phyloP scores from a whole-genome alignment of 305 asterid genomes.

The Fraxinus baroniana region DNA sequence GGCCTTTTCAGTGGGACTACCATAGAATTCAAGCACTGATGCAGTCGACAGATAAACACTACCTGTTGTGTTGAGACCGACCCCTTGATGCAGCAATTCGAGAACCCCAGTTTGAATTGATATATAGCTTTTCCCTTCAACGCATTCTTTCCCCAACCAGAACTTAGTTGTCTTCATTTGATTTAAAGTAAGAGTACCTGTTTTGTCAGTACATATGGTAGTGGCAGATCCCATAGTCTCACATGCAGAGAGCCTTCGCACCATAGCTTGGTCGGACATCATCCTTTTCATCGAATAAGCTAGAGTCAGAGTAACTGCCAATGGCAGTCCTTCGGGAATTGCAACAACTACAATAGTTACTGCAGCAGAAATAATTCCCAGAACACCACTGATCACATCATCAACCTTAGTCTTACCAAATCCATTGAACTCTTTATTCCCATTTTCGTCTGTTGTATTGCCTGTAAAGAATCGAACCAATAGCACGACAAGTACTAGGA shows the following conservation, averaged over 20 bases:
- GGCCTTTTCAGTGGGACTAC: slow-evolving; percentile 47
- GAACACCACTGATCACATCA: slow-evolving; percentile 27
- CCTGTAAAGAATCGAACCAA: slow-evolving; percentile 38
- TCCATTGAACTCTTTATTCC: slow-evolving; percentile 30
- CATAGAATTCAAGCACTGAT: slow-evolving; percentile 40
- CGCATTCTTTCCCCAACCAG: slow-evolving; percentile 31
- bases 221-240: slow-evolving; percentile 47
- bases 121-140: neutral
- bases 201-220: slow-evolving; percentile 38
- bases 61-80: slow-evolving; percentile 40
- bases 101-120: slow-evolving; percentile 20
- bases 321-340: slow-evolving; percentile 41
- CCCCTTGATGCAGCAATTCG: slow-evolving; percentile 28
- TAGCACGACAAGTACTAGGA: slow-evolving; percentile 28
- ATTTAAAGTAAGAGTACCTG: slow-evolving; percentile 39
- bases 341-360: slow-evolving; percentile 36
- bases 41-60: slow-evolving; percentile 30
- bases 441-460: slow-evolving; percentile 23
- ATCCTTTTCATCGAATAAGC: slow-evolving; percentile 46
- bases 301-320: slow-evolving; percentile 39
- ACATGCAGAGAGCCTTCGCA: slow-evolving; percentile 38
- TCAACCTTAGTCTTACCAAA: slow-evolving; percentile 15
- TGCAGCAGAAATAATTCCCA: slow-evolving; percentile 32
- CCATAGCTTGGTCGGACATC: slow-evolving; percentile 41
- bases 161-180: slow-evolving; percentile 26